Percentiles rank a stretch among this genome's conserved stretches.
Evolutionary conservation across 2,329 filamentous ascomycete genomes (phyloP).

Genomic region (Neonectria magnoliae): DNA sequence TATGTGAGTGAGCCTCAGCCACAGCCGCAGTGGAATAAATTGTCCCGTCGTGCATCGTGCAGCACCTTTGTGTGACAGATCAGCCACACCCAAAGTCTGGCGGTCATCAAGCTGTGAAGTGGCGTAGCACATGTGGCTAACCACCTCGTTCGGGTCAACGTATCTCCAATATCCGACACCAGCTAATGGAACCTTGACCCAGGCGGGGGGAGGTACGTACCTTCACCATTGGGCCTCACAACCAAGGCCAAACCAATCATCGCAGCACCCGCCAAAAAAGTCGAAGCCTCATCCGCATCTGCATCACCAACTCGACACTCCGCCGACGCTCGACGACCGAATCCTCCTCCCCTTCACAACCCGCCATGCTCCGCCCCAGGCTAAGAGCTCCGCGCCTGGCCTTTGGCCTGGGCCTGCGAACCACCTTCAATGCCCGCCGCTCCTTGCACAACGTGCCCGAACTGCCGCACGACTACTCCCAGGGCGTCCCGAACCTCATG

Average conservation of each 20-base stretch:
- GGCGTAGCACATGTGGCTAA: background rate
- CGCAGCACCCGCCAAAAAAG: slow-evolving; percentile 18
- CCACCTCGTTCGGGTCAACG: slow-evolving; percentile 14
- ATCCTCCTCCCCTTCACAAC: slow-evolving; percentile 18
- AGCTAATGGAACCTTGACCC: background rate
- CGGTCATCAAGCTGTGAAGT: background rate
- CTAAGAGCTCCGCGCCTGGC: slow-evolving; percentile 61
- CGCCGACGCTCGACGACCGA: slow-evolving; percentile 1
- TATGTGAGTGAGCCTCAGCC: background rate
- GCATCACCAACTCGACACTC: slow-evolving; percentile 5
- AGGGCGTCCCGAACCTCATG: slow-evolving; percentile 76
- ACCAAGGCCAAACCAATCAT: slow-evolving; percentile 18
- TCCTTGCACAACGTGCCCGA: slow-evolving; percentile 59
- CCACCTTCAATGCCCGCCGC: slow-evolving; percentile 50
- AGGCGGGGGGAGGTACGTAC: slow-evolving; percentile 7
- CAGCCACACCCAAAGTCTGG: background rate
- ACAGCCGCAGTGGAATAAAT: background rate
- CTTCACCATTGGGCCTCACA: slow-evolving; percentile 10
- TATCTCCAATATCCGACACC: slow-evolving; percentile 20
- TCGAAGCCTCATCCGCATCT: slow-evolving; percentile 18
- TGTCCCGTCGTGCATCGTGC: too few species aligned
- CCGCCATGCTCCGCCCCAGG: slow-evolving; percentile 62
- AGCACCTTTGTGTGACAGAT: background rate
- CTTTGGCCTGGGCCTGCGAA: slow-evolving; percentile 50
- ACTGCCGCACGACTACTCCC: slow-evolving; percentile 57